These are phyloP conservation scores for Vitis riparia DNA, from an alignment of 164 flowering plant species.

Conservation along the genomic window DNA sequence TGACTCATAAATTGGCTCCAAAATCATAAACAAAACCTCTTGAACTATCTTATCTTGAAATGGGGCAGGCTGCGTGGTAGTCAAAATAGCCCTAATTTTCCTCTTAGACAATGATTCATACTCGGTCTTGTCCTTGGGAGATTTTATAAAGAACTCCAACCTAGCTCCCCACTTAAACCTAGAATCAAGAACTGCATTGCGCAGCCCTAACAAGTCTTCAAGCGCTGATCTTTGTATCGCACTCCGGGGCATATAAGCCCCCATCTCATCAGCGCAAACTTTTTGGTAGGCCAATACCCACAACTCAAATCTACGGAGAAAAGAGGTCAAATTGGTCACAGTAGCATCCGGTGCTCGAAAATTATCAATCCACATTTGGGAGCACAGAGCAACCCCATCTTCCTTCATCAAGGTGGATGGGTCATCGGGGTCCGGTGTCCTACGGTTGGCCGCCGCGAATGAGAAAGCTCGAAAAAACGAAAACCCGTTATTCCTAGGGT, in stretches of 20 bases:
- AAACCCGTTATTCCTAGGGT: conserved; percentile 26
- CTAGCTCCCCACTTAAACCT: conserved; percentile 94
- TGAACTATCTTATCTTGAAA: conserved; percentile 93
- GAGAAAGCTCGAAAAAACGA: conserved; percentile 27
- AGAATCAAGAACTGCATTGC: conserved; percentile 89
- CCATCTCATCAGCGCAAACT: conserved; percentile 78
- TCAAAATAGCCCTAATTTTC: conserved; percentile 74
- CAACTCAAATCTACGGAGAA: conserved; percentile 72
- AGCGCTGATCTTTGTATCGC: conserved; percentile 65
- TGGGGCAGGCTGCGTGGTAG: conserved; percentile 77
- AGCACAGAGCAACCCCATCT: conserved; percentile 75
- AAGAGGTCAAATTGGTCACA: conserved; percentile 52
- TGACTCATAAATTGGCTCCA: conserved; percentile 91
- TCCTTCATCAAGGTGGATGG: conserved; percentile 77
- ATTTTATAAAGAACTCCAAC: conserved; percentile 71
- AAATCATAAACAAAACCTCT: conserved; percentile 84
- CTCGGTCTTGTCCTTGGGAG: conserved; percentile 86
- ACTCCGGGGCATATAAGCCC: conserved; percentile 77
- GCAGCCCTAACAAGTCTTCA: conserved; percentile 72
- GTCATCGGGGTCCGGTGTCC: conserved; percentile 59
- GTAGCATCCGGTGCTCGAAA: conserved; percentile 66
- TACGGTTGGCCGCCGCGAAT: conserved; percentile 26
- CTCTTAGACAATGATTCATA: conserved; percentile 76
- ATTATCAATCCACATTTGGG: conserved; percentile 84
- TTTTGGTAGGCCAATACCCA: conserved; percentile 97